phyloP scores from a whole-genome alignment of 2,329 filamentous ascomycete species.

The Blastomyces parvus region DNA sequence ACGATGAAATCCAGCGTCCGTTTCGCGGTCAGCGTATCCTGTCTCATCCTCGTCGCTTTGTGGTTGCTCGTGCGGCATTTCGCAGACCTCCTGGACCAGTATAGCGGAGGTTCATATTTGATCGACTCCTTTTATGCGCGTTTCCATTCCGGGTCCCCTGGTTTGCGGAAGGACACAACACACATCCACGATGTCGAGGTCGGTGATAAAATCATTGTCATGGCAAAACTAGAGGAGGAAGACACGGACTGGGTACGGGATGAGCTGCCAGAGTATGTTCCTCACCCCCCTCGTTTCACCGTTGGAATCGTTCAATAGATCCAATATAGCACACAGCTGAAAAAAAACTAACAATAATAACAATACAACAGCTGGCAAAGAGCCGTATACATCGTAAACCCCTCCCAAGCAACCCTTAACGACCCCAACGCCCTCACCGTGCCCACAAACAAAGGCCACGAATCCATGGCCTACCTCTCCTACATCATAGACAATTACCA shows the following conservation, averaged over 20 bases:
- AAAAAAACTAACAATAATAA: background rate
- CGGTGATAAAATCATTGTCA: constrained; percentile 35
- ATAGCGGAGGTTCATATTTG: constrained; percentile 29
- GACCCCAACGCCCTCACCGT: constrained; percentile 15
- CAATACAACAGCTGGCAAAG: constrained; percentile 33
- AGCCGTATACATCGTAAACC: constrained; percentile 38
- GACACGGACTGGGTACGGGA: constrained; percentile 38
- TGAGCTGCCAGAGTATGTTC: constrained; percentile 37
- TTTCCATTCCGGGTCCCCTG: constrained; percentile 3
- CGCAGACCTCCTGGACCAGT: constrained; percentile 28
- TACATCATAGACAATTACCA: constrained; percentile 46
- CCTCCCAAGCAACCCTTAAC: constrained; percentile 17
- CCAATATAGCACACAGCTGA: background rate
- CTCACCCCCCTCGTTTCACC: background rate
- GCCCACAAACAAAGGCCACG: constrained; percentile 41
- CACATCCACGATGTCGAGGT: constrained; percentile 5
- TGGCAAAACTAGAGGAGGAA: constrained; percentile 38
- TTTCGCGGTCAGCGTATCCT: constrained; percentile 20
- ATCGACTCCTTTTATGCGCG: constrained; percentile 23
- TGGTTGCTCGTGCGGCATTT: constrained; percentile 27
- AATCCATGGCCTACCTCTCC: constrained; percentile 46
- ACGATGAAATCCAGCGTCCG: constrained; percentile 28
- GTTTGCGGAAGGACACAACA: constrained; percentile 7
- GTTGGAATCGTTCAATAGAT: background rate
- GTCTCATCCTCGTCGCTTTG: constrained; percentile 22